Evolutionary conservation across 805 yeast genomes (phyloP).

Genomic region (Myxozyma vanderwaltii): DNA sequence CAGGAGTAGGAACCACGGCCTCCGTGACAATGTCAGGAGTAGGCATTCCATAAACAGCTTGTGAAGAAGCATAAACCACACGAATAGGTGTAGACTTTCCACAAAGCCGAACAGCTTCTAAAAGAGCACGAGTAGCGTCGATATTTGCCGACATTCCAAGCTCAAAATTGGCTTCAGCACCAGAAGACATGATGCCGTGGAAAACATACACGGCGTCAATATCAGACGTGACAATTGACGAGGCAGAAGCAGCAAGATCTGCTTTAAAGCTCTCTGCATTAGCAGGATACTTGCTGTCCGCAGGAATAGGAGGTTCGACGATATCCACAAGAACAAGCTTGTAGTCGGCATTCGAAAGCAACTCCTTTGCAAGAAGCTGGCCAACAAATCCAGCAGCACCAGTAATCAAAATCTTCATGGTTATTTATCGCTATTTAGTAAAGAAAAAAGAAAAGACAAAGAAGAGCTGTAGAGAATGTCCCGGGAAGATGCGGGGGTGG

Average conservation of each 20-base stretch:
- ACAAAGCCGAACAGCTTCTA: conserved; percentile 30
- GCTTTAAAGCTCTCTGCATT: conserved; percentile 22
- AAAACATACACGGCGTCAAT: conserved; percentile 32
- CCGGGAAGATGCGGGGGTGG: background rate
- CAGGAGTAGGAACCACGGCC: conserved; percentile 35
- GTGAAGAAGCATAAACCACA: conserved; percentile 35
- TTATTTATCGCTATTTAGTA: background rate
- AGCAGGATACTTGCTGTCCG: conserved; percentile 11
- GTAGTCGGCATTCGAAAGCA: conserved; percentile 19
- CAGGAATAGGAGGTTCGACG: conserved; percentile 31
- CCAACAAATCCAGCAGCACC: conserved; percentile 39
- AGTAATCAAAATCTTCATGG: conserved; percentile 34
- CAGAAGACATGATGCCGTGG: conserved; percentile 39
- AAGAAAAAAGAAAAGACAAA: no score
- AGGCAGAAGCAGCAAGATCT: conserved; percentile 29
- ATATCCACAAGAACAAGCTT: conserved; percentile 35
- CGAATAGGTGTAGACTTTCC: conserved; percentile 20
- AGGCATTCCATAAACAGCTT: conserved; percentile 37
- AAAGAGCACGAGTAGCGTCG: conserved; percentile 35
- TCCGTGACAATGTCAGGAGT: conserved; percentile 34
- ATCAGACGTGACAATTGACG: conserved; percentile 13
- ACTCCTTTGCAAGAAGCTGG: conserved; percentile 34
- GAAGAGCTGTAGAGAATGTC: background rate
- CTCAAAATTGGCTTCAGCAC: conserved; percentile 37
- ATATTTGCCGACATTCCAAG: conserved; percentile 37